phyloP scores from a whole-genome alignment of 2,329 filamentous ascomycete genomes.

The Arthrocladium fulminans region DNA sequence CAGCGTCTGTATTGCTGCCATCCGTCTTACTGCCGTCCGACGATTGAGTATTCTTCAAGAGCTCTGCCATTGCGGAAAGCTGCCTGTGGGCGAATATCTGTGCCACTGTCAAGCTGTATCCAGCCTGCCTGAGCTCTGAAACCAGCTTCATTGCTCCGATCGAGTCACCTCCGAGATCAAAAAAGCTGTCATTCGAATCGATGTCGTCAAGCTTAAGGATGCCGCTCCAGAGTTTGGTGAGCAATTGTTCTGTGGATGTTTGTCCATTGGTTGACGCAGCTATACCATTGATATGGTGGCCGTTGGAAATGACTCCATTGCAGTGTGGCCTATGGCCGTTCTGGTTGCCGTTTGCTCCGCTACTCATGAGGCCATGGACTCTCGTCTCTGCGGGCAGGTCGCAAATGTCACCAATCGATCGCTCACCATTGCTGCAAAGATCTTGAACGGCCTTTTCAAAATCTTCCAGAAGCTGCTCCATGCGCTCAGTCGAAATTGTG shows the following conservation, averaged over 20 bases:
- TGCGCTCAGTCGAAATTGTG: constrained; percentile 44
- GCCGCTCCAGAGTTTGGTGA: neutral
- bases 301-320: neutral
- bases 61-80: constrained; percentile 44
- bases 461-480: constrained; percentile 46
- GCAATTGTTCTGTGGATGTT: constrained; percentile 9
- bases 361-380: neutral
- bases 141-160: constrained; percentile 26
- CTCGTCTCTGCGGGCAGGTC: constrained; percentile 26
- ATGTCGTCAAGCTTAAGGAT: constrained; percentile 34
- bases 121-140: constrained; percentile 14
- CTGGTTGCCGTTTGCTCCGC: too few species aligned
- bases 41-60: neutral
- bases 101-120: constrained; percentile 22
- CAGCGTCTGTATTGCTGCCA: neutral
- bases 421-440: constrained; percentile 32
- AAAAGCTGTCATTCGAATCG: constrained; percentile 24
- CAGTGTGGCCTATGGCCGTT: too few species aligned
- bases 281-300: constrained; percentile 9
- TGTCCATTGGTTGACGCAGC: constrained; percentile 8
- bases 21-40: neutral
- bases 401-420: constrained; percentile 27
- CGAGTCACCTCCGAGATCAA: constrained; percentile 27
- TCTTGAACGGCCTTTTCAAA: constrained; percentile 44
- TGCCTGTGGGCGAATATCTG: constrained; percentile 30